Conservation (phyloP, 768 basidiomycete species). For the Sporobolomyces pararoseus region DNA sequence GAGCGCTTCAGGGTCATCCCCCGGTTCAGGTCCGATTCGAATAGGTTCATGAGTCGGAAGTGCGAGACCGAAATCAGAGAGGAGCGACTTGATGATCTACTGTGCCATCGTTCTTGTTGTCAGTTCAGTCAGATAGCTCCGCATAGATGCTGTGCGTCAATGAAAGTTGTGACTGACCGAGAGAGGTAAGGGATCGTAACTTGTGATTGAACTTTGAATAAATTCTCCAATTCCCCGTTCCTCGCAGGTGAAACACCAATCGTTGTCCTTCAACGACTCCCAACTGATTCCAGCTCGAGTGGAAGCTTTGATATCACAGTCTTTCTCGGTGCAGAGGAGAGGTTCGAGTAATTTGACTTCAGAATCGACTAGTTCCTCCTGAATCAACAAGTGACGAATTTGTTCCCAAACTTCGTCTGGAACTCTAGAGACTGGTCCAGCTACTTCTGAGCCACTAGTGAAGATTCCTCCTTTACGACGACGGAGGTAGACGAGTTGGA, state of each 20-base stretch:
- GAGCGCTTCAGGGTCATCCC: background rate
- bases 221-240: background rate
- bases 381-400: background rate
- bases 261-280: background rate
- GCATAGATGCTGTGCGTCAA: too few relatives aligned
- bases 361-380: background rate
- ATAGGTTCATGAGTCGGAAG: background rate
- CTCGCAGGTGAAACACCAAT: too few relatives aligned
- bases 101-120: too few relatives aligned
- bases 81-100: too few relatives aligned
- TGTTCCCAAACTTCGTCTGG: constrained; percentile 7
- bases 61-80: constrained; percentile 1
- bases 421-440: background rate
- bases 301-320: background rate
- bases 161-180: too few relatives aligned
- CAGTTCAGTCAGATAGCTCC: too few relatives aligned
- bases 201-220: too few relatives aligned
- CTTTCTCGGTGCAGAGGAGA: background rate
- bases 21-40: background rate
- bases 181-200: background rate
- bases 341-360: background rate
- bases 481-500: constrained; percentile 10
- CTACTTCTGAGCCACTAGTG: too few relatives aligned
- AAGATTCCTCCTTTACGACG: background rate
- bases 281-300: background rate